phyloP scores from a whole-genome alignment of 192 early-diverging fungal species.

The Phycomyces blakesleeanus region DNA sequence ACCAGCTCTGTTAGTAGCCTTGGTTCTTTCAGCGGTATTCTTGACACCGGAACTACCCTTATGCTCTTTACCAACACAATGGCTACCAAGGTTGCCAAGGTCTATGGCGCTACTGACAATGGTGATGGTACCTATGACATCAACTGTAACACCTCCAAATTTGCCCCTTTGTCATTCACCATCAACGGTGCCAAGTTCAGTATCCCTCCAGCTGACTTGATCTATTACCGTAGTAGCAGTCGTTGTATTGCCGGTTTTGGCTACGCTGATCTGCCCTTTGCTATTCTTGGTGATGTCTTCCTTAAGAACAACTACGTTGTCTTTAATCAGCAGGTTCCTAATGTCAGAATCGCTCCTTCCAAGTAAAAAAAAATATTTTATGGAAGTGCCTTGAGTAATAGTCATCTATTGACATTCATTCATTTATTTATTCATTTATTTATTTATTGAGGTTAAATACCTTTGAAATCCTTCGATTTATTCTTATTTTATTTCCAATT shows the following conservation, averaged over 20 bases:
- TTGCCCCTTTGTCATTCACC: conserved; percentile 26
- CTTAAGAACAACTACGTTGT: conserved; percentile 64
- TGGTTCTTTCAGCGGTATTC: conserved; percentile 38
- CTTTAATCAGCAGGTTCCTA: conserved; percentile 53
- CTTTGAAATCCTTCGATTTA: too few relatives aligned
- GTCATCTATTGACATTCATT: too few relatives aligned
- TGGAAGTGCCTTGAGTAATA: too few relatives aligned
- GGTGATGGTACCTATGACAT: conserved; percentile 24
- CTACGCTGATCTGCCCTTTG: conserved; percentile 29
- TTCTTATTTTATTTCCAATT: too few relatives aligned
- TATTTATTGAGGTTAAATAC: too few relatives aligned
- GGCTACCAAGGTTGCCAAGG: conserved; percentile 14
- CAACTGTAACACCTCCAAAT: conserved; percentile 15
- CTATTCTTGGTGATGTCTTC: conserved; percentile 66
- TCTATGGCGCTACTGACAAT: conserved; percentile 18
- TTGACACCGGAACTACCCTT: conserved; percentile 65
- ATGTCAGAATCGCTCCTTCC: conserved; percentile 56
- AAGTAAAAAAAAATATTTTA: neutral
- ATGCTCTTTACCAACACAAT: conserved; percentile 42
- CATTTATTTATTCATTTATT: too few relatives aligned
- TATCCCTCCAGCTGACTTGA: conserved; percentile 30
- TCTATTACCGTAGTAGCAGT: conserved; percentile 20
- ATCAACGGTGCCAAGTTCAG: conserved; percentile 36
- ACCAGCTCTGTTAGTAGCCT: neutral
- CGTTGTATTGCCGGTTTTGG: conserved; percentile 28